Base-by-base conservation (phyloP, 805 yeast genomes). In the Millerozyma miso region DNA sequence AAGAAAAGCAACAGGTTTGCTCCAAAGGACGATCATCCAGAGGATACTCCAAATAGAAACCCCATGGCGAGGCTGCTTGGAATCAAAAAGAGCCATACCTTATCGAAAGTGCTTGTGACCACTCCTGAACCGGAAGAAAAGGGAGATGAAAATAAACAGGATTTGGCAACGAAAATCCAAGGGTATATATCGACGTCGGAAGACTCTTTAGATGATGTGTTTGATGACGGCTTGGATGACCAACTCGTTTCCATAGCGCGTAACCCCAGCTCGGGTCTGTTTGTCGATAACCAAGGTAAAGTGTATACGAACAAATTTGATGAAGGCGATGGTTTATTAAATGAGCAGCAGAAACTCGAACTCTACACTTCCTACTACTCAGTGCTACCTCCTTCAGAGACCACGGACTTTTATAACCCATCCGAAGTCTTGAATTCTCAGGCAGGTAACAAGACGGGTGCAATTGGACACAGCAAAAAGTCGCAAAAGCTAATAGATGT, bases 301-400 rank as follows among this genome's bases (percentile, higher is more conserved):
- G 17, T 35, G 14, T 37, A 37, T 19, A 35, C 33, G 10, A 18
- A 29, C 35, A 43, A 41, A 15, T 38, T 35, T 10, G 39, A 35
- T 19, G 41, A 36, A n/a, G 19, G 47, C 4, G 76, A 65, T 14
- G 81, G 80, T 0, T 56, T 66, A n/a, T 60, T 76, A 38, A 57
- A 60, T 2, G 55, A 66, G 3, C 57, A 59, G 5, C 65, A 75
- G 39, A 60, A 60, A 40, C 49, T 57, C 35, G 73, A 71, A 23
- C 64, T 76, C 17, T 73, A 70, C 52, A 60, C 73, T 26, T 60
- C 64, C 35, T 66, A 71, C 41, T 69, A 55, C 42, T 51, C 58
- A 2, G 53, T 64, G 0, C 35, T 56, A 5, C 59, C 55, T 18
- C 56, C 55, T 1, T 39, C 44, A 5, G 54, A 54, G 3, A 39